phyloP scores from a whole-genome alignment of 2,329 filamentous ascomycete genomes.

The Colletotrichum gloeosporioides region DNA sequence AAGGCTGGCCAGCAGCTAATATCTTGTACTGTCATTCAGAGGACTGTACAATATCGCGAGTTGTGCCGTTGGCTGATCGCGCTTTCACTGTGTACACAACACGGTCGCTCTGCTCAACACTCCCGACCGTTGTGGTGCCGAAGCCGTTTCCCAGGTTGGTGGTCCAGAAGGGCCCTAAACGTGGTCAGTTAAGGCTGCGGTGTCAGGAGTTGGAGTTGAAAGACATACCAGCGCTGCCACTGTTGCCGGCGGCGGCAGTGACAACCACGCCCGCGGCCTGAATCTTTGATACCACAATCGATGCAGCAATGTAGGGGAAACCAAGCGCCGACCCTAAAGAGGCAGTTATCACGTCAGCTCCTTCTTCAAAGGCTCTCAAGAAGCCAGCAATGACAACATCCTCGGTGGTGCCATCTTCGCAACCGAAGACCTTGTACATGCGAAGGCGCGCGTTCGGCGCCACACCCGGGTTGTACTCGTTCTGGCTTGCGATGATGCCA shows the following conservation, averaged over 20 bases:
- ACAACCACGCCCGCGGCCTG: neutral
- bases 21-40: neutral
- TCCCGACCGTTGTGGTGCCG: neutral
- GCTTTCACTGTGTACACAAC: neutral
- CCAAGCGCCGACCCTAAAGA: neutral
- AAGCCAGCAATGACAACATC: neutral
- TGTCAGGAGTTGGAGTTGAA: neutral
- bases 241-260: neutral
- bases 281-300: neutral
- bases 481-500: conserved; percentile 30
- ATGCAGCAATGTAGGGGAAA: neutral
- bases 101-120: neutral
- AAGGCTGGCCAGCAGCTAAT: neutral
- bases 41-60: neutral
- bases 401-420: conserved; percentile 3
- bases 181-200: neutral
- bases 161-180: neutral
- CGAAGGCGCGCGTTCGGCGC: conserved; percentile 44
- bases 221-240: neutral
- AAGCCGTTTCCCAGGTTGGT: neutral
- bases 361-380: neutral
- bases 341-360: neutral
- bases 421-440: conserved; percentile 43
- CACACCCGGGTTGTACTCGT: conserved; percentile 38
- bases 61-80: neutral